A percentile compares a stretch with the other conserved stretches of the same genome.
phyloP scores from a whole-genome alignment of 1,284 basidiomycete species.

The Ustilago tritici region DNA sequence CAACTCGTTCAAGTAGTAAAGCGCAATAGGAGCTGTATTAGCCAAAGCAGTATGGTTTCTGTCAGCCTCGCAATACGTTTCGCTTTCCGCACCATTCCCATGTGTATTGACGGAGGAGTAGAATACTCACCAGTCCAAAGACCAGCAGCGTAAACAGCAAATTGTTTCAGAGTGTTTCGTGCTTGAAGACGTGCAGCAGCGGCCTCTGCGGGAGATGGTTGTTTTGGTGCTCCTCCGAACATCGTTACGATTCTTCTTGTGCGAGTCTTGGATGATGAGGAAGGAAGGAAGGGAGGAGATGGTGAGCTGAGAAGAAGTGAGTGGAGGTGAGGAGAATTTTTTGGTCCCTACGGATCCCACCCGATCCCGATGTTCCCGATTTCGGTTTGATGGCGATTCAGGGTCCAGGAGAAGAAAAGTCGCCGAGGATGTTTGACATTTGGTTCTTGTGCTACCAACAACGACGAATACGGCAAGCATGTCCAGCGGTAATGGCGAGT shows the following conservation, averaged over 20 bases:
- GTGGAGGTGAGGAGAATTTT: conserved; percentile 8
- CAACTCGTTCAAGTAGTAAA: conserved; percentile 53
- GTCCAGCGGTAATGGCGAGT: conserved; percentile 26
- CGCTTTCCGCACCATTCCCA: no score
- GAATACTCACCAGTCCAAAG: conserved; percentile 44
- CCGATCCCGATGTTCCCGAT: background rate
- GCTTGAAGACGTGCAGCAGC: conserved; percentile 39
- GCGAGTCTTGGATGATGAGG: background rate
- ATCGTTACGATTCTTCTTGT: conserved; percentile 11
- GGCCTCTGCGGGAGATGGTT: conserved; percentile 34
- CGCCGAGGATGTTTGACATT: conserved; percentile 8
- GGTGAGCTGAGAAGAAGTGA: background rate
- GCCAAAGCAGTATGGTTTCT: no score
- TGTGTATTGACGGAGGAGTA: background rate
- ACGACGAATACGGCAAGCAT: background rate
- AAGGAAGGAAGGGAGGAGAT: background rate
- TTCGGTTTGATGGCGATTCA: background rate
- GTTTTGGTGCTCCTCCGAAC: conserved; percentile 50
- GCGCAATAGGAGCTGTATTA: conserved; percentile 39
- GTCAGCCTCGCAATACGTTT: background rate
- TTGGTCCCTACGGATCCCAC: background rate
- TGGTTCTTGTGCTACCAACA: conserved; percentile 1
- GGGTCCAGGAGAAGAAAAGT: conserved; percentile 26
- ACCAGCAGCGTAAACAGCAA: conserved; percentile 39
- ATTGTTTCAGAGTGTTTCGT: conserved; percentile 30